Conservation (phyloP, 2,329 filamentous ascomycete genomes). For the Colletotrichum tanaceti region DNA sequence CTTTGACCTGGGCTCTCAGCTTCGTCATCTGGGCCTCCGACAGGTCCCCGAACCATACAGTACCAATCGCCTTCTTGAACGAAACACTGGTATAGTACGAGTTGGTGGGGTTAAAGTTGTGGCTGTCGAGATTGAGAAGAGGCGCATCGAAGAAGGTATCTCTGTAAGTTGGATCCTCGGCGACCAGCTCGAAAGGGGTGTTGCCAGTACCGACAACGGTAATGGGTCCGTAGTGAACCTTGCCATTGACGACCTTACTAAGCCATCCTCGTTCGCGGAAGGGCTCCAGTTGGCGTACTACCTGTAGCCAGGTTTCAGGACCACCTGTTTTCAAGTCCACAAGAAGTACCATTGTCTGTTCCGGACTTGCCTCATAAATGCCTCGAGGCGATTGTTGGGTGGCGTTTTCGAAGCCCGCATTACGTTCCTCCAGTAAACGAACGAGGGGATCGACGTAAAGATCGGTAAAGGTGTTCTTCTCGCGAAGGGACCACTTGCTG, state of each 20-base stretch:
- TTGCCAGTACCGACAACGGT: conserved; percentile 78
- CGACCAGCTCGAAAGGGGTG: conserved; percentile 67
- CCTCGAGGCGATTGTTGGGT: conserved; percentile 56
- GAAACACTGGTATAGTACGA: conserved; percentile 75
- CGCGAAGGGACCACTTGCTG: conserved; percentile 63
- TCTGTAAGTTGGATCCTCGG: conserved; percentile 63
- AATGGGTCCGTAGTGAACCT: conserved; percentile 65
- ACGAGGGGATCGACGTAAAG: conserved; percentile 75
- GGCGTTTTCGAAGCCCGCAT: conserved; percentile 57
- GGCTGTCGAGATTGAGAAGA: conserved; percentile 55
- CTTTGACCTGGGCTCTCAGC: conserved; percentile 58
- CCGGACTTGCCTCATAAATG: conserved; percentile 65
- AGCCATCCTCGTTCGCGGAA: conserved; percentile 70
- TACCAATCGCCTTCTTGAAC: conserved; percentile 65
- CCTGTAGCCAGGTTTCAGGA: conserved; percentile 61
- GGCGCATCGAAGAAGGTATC: conserved; percentile 77
- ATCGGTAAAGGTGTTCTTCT: conserved; percentile 66
- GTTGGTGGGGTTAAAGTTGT: conserved; percentile 62
- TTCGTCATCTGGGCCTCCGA: conserved; percentile 56
- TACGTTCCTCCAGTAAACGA: conserved; percentile 65
- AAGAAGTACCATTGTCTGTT: conserved; percentile 69
- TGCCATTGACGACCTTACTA: conserved; percentile 62
- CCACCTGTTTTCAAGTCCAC: conserved; percentile 76
- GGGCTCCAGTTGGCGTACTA: conserved; percentile 67
- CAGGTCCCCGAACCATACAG: conserved; percentile 59